Base-by-base conservation (phyloP, 192 early-diverging fungal genomes). In the Phycomyces nitens region DNA sequence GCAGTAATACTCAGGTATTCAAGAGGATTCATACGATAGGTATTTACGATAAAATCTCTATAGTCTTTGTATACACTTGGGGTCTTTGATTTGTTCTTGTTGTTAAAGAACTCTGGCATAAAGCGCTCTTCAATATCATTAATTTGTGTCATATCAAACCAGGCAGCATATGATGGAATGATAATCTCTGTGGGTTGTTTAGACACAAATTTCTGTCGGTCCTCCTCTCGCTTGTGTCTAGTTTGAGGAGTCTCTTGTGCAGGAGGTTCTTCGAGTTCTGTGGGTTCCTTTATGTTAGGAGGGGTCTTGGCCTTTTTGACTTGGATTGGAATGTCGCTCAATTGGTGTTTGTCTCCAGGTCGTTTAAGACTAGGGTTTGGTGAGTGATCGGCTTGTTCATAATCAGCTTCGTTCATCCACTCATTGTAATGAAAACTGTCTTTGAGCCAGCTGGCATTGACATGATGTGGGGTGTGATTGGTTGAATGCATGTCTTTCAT, bases 1-100 rank as follows among this genome's bases (percentile, higher is more conserved):
- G 97, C 97, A 3, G 97, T 99, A 15, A 99, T 94, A 4, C 96
- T 99, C 56, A 99, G 77, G 70, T 99, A 99, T 71, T 99, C 95
- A 3, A 80, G 64, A 1, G 97, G 96, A 69, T 94, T 97, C 60
- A 97, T 83, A 27, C 97, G 89, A 78, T 97, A 97, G 15, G 89
- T 93, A 77, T 98, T 94, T 77, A 99, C 78, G 92, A 99, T 99
- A 65, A 99, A 99, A 77, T 97, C 92, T 29, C 97, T 87, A 70
- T 94, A 93, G 60, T 95, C 94, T 71, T 89, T 90, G 78, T 97
- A 99, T 23, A 95, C 80, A 10, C 86, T 77, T 0, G 96, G 96
- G 10, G 94, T 96, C 66, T 99, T 99, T 56, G 85, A 89, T 73
- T 89, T 89, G 84, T 97, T 97, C 65, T 88, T 88, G 67, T 83